Evolutionary conservation across 2,329 filamentous ascomycete genomes (phyloP).

Genomic region (Pseudogymnoascus sp.): DNA sequence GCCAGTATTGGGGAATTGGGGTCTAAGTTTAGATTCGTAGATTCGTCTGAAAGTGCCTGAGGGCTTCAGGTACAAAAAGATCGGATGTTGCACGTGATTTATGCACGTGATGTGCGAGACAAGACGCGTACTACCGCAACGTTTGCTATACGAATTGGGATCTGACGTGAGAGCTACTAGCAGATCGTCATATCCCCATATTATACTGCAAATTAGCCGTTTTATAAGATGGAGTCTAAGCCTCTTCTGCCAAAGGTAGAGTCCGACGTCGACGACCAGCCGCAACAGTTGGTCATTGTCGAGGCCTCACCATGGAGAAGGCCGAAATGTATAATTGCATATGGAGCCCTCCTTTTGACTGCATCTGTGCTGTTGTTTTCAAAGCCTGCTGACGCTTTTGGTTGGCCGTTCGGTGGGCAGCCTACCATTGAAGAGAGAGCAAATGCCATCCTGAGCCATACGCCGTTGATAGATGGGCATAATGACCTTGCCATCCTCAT

Average conservation of each 20-base stretch:
- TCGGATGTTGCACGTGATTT: background rate
- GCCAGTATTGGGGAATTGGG: background rate
- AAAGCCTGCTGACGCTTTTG: background rate
- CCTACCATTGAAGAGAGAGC: slow-evolving; percentile 30
- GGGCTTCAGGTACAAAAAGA: background rate
- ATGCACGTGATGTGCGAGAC: background rate
- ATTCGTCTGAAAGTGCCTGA: background rate
- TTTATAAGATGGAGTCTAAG: background rate
- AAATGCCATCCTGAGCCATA: slow-evolving; percentile 35
- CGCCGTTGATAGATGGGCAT: slow-evolving; percentile 68
- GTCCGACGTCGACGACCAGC: background rate
- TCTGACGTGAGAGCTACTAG: background rate
- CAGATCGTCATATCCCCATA: background rate
- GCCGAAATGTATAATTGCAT: slow-evolving; percentile 9
- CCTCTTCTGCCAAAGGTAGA: background rate
- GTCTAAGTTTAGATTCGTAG: background rate
- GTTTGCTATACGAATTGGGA: background rate
- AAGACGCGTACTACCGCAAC: background rate
- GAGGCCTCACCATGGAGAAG: slow-evolving; percentile 6
- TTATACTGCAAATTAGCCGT: background rate
- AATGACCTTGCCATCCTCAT: slow-evolving; percentile 77
- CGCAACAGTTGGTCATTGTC: slow-evolving; percentile 7
- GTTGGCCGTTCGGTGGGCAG: slow-evolving; percentile 9
- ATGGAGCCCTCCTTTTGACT: slow-evolving; percentile 14
- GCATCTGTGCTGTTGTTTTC: slow-evolving; percentile 14